phyloP scores from a whole-genome alignment of 2,329 filamentous ascomycete genomes.

The Cryphonectria carpinicola region DNA sequence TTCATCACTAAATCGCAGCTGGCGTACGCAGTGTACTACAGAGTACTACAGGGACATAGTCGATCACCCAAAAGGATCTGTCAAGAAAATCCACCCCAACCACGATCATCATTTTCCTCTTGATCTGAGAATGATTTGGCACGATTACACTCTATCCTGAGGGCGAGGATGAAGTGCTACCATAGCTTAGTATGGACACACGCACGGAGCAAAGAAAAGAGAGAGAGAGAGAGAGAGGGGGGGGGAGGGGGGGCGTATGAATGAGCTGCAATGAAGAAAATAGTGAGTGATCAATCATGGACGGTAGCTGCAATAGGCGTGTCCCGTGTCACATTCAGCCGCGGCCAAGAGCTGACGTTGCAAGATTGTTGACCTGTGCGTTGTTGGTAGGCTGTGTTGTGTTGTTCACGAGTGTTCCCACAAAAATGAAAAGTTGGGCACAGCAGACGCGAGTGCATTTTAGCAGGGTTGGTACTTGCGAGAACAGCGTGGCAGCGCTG shows the following conservation, averaged over 20 bases:
- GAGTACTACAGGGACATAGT: not conserved
- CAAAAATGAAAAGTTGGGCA: not conserved
- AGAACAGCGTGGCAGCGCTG: not conserved
- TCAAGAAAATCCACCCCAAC: not conserved
- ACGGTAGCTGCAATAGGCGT: not conserved
- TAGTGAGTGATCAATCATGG: not conserved
- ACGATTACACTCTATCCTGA: not conserved
- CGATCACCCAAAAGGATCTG: not conserved
- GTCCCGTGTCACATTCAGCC: not conserved
- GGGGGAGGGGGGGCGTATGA: not conserved
- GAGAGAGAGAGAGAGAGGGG: not conserved
- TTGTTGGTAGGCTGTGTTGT: constrained; percentile 10
- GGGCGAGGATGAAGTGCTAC: not conserved
- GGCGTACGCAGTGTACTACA: constrained; percentile 1
- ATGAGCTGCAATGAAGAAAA: not conserved
- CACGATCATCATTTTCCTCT: not conserved
- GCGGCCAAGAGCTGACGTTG: constrained; percentile 5
- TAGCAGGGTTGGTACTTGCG: not conserved
- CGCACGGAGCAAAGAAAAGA: not conserved
- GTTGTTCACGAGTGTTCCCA: constrained; percentile 8
- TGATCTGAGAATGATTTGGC: not conserved
- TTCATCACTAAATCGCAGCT: not conserved
- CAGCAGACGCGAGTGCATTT: not conserved
- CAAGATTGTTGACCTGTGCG: not conserved
- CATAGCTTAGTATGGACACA: not conserved